Evolutionary conservation across 495 filamentous ascomycete species (phyloP).

Genomic region (Xylaria telfairii): DNA sequence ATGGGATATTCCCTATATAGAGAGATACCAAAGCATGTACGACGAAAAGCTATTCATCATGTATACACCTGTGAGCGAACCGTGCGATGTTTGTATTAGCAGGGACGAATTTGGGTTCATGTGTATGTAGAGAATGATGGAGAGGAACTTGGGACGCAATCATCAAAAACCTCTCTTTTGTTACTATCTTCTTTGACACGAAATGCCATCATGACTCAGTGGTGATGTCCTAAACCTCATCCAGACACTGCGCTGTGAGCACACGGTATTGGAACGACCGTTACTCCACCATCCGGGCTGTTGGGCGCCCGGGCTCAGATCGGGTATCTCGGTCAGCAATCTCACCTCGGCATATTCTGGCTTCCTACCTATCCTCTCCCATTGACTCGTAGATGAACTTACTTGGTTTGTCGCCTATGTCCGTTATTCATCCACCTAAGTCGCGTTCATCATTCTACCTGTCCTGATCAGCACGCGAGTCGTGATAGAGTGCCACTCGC

Average conservation of each 20-base stretch:
- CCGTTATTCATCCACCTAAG: not conserved
- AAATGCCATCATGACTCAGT: not conserved
- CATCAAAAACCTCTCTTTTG: not conserved
- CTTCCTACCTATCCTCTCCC: not conserved
- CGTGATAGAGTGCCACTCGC: not conserved
- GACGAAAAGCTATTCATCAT: conserved; percentile 22
- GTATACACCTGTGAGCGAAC: conserved; percentile 17
- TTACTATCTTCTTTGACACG: not conserved
- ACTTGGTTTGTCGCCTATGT: not conserved
- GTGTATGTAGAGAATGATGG: conserved; percentile 18
- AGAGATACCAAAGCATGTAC: conserved; percentile 32
- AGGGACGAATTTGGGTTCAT: not conserved
- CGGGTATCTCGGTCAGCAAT: not conserved
- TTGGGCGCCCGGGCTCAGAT: not conserved
- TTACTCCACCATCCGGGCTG: not conserved
- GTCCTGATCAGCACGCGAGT: not conserved
- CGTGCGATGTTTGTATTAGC: not conserved
- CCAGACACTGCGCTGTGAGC: too few relatives aligned
- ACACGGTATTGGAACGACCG: too few relatives aligned
- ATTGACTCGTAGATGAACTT: not conserved
- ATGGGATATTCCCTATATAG: conserved; percentile 18
- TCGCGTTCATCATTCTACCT: not conserved
- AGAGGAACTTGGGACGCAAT: not conserved
- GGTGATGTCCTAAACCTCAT: too few relatives aligned
- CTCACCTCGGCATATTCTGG: not conserved